phyloP scores from a whole-genome alignment of 2,329 filamentous ascomycete species.

The Colletotrichum horii region DNA sequence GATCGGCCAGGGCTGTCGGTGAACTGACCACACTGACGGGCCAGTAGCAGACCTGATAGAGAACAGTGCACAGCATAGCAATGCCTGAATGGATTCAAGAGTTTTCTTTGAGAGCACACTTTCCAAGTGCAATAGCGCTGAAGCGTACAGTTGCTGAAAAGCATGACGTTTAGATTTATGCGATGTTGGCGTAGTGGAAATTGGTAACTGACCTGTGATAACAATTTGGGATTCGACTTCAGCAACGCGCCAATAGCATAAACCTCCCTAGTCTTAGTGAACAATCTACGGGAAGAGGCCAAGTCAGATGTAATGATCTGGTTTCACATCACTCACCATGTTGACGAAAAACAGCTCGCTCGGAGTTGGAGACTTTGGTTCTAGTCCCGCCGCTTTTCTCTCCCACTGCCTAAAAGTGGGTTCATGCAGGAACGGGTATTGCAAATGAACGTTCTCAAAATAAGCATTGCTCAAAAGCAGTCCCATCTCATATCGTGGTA shows the following conservation, averaged over 20 bases:
- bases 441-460: conserved; percentile 40
- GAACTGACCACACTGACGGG: conserved; percentile 26
- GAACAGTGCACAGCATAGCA: conserved; percentile 32
- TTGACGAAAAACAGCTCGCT: conserved; percentile 24
- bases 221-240: neutral
- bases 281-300: neutral
- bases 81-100: conserved; percentile 30
- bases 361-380: neutral
- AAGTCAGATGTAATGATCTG: neutral
- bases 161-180: neutral
- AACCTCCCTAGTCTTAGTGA: conserved; percentile 1
- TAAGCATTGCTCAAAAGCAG: conserved; percentile 31
- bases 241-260: conserved; percentile 21
- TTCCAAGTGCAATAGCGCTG: conserved; percentile 24
- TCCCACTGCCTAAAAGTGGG: conserved; percentile 37
- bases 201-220: conserved; percentile 14
- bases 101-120: conserved; percentile 24
- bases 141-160: conserved; percentile 21
- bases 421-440: conserved; percentile 41
- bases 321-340: conserved; percentile 3
- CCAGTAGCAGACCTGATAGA: conserved; percentile 30
- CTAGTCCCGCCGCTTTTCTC: conserved; percentile 18
- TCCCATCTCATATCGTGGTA: neutral
- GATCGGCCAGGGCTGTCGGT: neutral
- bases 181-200: neutral